Percentiles rank a stretch among this genome's conserved stretches.
Conservation (phyloP, 1,284 basidiomycete species). For the Wallemia hederae region DNA sequence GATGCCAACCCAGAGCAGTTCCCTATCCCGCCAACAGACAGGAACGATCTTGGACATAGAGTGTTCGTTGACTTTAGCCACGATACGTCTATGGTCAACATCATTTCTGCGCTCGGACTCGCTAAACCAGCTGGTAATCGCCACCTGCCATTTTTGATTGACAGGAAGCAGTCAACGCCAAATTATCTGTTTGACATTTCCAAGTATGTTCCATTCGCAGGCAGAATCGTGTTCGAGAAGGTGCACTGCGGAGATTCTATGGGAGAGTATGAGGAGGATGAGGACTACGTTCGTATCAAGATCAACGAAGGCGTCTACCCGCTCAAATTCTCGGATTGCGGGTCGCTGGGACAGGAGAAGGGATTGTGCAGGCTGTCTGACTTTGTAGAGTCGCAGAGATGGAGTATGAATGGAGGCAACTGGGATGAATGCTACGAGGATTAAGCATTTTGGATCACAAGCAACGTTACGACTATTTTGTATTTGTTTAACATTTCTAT, state of each 20-base stretch:
- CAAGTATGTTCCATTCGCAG: slow-evolving; percentile 34
- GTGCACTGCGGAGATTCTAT: slow-evolving; percentile 20
- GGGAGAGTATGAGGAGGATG: slow-evolving; percentile 9
- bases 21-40: slow-evolving; percentile 17
- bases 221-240: slow-evolving; percentile 31
- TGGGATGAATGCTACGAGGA: neutral
- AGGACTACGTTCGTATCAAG: slow-evolving; percentile 27
- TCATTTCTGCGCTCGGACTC: slow-evolving; percentile 35
- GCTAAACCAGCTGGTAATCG: slow-evolving; percentile 22
- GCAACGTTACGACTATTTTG: too few species aligned
- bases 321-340: slow-evolving; percentile 25
- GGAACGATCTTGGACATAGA: slow-evolving; percentile 5
- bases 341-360: slow-evolving; percentile 20
- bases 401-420: slow-evolving; percentile 30
- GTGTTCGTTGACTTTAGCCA: slow-evolving; percentile 25
- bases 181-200: slow-evolving; percentile 25
- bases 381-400: slow-evolving; percentile 40
- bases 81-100: slow-evolving; percentile 48
- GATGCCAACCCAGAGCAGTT: slow-evolving; percentile 34
- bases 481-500: too few species aligned
- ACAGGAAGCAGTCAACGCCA: neutral
- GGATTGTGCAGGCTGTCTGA: slow-evolving; percentile 32
- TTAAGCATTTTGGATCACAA: too few species aligned
- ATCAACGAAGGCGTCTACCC: slow-evolving; percentile 34
- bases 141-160: neutral